phyloP scores from a whole-genome alignment of 495 filamentous ascomycete species.

The Lindgomyces ingoldianus region DNA sequence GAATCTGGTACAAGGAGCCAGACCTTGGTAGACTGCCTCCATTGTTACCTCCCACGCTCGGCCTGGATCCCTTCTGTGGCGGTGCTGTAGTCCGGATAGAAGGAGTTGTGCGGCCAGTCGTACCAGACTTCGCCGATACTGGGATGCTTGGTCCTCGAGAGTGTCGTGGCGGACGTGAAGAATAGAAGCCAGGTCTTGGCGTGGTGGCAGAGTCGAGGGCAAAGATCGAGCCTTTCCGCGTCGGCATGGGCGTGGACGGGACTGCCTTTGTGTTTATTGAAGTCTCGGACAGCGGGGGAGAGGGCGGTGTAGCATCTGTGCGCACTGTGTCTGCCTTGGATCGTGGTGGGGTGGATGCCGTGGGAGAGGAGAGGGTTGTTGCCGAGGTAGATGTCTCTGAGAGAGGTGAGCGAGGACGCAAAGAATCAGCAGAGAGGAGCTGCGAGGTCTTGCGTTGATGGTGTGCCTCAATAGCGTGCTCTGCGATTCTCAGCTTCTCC shows the following conservation, averaged over 20 bases:
- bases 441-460: constrained; percentile 53
- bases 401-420: constrained; percentile 48
- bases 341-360: constrained; percentile 56
- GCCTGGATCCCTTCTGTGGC: constrained; percentile 29
- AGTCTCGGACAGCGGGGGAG: constrained; percentile 55
- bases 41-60: constrained; percentile 34
- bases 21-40: constrained; percentile 63
- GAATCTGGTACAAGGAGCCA: constrained; percentile 87
- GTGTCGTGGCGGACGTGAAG: constrained; percentile 45
- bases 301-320: constrained; percentile 58
- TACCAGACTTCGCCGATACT: constrained; percentile 44
- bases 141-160: constrained; percentile 57
- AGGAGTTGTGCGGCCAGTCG: constrained; percentile 44
- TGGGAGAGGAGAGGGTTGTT: constrained; percentile 45
- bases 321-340: constrained; percentile 71
- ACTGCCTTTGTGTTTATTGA: constrained; percentile 36
- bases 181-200: constrained; percentile 47
- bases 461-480: constrained; percentile 55
- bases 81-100: constrained; percentile 44
- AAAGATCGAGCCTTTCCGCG: constrained; percentile 40
- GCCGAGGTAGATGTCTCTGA: constrained; percentile 52
- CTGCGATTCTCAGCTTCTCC: constrained; percentile 78
- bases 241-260: constrained; percentile 48
- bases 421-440: constrained; percentile 46
- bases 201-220: constrained; percentile 51